Conservation (phyloP, 2,329 filamentous ascomycete species). For the Monosporascus sp. region DNA sequence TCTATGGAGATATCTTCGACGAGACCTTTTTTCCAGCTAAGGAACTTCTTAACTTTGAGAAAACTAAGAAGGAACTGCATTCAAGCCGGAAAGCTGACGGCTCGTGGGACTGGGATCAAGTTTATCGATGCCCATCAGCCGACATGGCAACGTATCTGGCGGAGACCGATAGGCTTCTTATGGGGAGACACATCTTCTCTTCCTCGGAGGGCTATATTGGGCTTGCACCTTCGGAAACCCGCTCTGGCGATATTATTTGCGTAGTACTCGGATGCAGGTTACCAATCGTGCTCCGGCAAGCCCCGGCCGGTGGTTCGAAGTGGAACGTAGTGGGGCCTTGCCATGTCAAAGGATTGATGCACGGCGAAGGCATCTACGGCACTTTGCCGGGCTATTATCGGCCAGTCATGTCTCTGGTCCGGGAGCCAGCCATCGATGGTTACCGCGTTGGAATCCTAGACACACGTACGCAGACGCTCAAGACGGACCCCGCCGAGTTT, state of each 20-base stretch:
- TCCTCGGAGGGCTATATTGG: background rate
- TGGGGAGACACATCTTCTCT: background rate
- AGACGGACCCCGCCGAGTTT: background rate
- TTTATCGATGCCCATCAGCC: background rate
- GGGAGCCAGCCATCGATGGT: background rate
- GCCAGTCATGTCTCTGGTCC: too few relatives aligned
- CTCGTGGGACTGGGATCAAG: background rate
- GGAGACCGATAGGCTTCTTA: rapidly evolving
- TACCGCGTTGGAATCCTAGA: background rate
- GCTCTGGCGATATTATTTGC: background rate
- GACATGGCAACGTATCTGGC: background rate
- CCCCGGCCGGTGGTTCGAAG: background rate
- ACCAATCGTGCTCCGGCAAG: background rate
- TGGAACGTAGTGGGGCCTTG: background rate
- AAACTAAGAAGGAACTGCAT: background rate
- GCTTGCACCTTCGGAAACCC: background rate
- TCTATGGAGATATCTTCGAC: background rate
- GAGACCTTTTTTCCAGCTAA: background rate
- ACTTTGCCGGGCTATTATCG: background rate
- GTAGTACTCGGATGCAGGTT: background rate
- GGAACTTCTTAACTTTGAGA: too few relatives aligned
- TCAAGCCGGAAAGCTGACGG: background rate
- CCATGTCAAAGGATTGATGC: background rate
- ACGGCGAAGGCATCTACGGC: background rate
- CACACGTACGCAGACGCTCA: background rate